Percentiles rank a stretch among this genome's conserved stretches.
These are phyloP conservation scores for Leccinum holopus DNA, from an alignment of 1,284 basidiomycete species.

Conservation along the genomic window DNA sequence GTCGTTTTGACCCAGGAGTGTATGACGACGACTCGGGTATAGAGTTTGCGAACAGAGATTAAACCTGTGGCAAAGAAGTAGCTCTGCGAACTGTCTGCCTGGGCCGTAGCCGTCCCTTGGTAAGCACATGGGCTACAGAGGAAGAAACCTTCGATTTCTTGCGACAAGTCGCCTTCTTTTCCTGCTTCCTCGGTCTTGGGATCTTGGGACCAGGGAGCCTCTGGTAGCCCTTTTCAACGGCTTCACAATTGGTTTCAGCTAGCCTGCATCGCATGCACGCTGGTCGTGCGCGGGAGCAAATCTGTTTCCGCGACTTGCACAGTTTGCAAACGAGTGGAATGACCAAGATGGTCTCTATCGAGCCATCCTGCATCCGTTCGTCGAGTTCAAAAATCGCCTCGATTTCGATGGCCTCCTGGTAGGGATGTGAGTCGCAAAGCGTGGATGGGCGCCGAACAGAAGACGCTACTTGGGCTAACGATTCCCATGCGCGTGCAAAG, in stretches of 20 bases:
- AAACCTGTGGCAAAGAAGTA: not conserved
- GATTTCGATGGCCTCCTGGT: conserved; percentile 25
- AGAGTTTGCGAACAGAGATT: not conserved
- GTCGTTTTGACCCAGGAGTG: conserved; percentile 11
- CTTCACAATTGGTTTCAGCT: conserved; percentile 2
- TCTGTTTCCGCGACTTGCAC: conserved; percentile 14
- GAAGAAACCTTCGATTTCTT: not conserved
- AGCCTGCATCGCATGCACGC: conserved; percentile 25
- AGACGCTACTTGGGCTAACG: conserved; percentile 6
- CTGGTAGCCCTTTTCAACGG: conserved; percentile 17
- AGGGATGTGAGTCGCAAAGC: conserved; percentile 17
- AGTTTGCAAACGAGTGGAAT: conserved; percentile 20
- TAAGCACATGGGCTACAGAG: not conserved
- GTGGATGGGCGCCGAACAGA: conserved; percentile 30
- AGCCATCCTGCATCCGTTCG: conserved; percentile 10
- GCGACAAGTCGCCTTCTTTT: not conserved
- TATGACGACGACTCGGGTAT: not conserved
- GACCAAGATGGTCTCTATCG: conserved; percentile 21
- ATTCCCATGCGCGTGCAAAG: conserved; percentile 26
- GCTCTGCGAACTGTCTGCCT: not conserved
- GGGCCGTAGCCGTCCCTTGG: not conserved
- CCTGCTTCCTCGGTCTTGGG: not conserved
- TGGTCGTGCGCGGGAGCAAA: conserved; percentile 28
- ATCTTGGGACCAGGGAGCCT: conserved; percentile 26
- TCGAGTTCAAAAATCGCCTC: conserved; percentile 31